phyloP scores from a whole-genome alignment of 208 protist genomes.

The Paratrypanosoma confusum region DNA sequence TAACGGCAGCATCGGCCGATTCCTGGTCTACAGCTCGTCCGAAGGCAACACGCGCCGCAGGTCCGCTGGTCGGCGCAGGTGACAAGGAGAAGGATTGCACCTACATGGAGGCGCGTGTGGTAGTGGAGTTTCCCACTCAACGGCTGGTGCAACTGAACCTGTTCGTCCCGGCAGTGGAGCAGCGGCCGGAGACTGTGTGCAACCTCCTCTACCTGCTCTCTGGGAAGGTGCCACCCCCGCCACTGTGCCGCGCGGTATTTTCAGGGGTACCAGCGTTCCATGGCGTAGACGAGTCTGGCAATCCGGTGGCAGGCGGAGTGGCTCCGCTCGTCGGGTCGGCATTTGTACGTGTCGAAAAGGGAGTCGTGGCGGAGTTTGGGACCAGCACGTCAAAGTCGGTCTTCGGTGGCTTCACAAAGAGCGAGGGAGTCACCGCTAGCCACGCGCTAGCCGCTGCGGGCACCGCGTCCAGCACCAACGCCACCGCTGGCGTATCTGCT shows the following conservation, averaged over 20 bases:
- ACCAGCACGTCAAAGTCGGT: conserved; percentile 74
- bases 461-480: not conserved
- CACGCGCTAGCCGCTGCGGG: conserved; percentile 1
- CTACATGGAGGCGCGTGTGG: no score
- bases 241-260: conserved; percentile 13
- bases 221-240: conserved; percentile 33
- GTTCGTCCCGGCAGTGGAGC: conserved; percentile 27
- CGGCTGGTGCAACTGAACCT: no score
- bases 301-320: conserved; percentile 23
- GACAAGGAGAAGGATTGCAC: no score
- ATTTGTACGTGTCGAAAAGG: conserved; percentile 54
- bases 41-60: no score
- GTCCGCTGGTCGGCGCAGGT: no score
- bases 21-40: no score
- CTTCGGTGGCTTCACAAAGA: conserved; percentile 77
- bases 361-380: conserved; percentile 53
- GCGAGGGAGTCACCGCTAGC: conserved; percentile 22
- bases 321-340: conserved; percentile 42
- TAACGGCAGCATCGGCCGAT: no score
- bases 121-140: no score
- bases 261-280: conserved; percentile 3
- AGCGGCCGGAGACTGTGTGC: conserved; percentile 39
- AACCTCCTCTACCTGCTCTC: conserved; percentile 65
- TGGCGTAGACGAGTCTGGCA: conserved; percentile 12
- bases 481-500: not conserved